A percentile compares a stretch with the other conserved stretches of the same genome.
These are phyloP conservation scores for Leptodermis oblonga DNA, from an alignment of 257 asterid genomes.

Conservation along the genomic window DNA sequence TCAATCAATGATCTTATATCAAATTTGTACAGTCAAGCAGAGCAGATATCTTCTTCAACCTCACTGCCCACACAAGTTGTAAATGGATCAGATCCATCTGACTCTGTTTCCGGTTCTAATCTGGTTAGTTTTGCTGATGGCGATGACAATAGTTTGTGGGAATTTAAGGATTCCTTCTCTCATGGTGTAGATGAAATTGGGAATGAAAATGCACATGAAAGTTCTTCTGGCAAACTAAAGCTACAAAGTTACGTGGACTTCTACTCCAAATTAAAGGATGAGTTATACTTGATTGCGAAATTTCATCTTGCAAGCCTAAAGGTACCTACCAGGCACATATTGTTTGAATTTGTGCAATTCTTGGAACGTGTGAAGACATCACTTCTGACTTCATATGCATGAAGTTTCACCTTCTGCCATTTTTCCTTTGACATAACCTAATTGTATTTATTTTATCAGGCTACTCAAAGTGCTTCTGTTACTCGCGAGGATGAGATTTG, in stretches of 20 bases:
- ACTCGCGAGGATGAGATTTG: slow-evolving; percentile 31
- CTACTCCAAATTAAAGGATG: slow-evolving; percentile 51
- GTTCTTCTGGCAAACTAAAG: slow-evolving; percentile 38
- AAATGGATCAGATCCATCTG: slow-evolving; percentile 28
- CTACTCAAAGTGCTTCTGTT: slow-evolving; percentile 31
- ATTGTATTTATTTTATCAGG: slow-evolving; percentile 22
- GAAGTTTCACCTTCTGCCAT: not conserved
- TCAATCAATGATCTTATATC: slow-evolving; percentile 60
- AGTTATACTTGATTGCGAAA: slow-evolving; percentile 37
- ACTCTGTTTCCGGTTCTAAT: slow-evolving; percentile 28
- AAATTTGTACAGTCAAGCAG: slow-evolving; percentile 58
- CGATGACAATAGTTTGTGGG: slow-evolving; percentile 47
- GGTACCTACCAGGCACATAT: slow-evolving; percentile 35
- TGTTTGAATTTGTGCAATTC: not conserved
- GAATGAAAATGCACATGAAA: slow-evolving; percentile 29
- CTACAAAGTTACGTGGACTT: slow-evolving; percentile 49
- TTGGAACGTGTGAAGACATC: not conserved
- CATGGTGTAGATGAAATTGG: slow-evolving; percentile 23
- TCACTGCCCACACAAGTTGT: slow-evolving; percentile 25
- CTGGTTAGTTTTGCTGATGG: slow-evolving; percentile 35
- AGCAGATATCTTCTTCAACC: slow-evolving; percentile 32
- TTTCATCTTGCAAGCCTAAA: slow-evolving; percentile 41
- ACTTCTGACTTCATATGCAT: not conserved
- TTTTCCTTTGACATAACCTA: not conserved
- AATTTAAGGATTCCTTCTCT: slow-evolving; percentile 50